Conservation (phyloP, 2,329 filamentous ascomycete species). For the Amauroascus verrucosus region DNA sequence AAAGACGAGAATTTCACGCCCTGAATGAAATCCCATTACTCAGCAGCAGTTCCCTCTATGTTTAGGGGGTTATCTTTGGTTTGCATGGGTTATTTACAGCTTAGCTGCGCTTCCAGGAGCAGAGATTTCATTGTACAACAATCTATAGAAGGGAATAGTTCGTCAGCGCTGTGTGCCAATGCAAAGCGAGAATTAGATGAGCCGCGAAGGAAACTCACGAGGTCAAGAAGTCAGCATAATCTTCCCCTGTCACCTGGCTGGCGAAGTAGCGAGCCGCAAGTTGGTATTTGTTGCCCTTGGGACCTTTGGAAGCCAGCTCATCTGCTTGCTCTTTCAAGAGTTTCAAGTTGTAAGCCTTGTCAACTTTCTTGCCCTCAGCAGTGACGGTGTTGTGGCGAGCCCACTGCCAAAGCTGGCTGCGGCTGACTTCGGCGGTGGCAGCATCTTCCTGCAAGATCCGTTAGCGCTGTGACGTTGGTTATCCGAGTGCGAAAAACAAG, state of each 20-base stretch:
- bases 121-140: conserved; percentile 83
- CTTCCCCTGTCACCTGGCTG: conserved; percentile 87
- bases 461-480: background rate
- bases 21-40: conserved; percentile 1
- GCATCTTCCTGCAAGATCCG: conserved; percentile 60
- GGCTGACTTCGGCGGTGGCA: conserved; percentile 89
- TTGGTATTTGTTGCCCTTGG: conserved; percentile 82
- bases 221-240: conserved; percentile 94
- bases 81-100: conserved; percentile 34
- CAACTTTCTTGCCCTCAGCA: conserved; percentile 79
- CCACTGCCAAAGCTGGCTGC: conserved; percentile 97
- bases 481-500: background rate
- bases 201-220: conserved; percentile 44
- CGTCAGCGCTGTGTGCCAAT: background rate
- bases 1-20: background rate
- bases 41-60: background rate
- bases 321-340: conserved; percentile 79
- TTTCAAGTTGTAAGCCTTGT: conserved; percentile 81
- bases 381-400: conserved; percentile 63
- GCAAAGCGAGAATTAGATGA: background rate
- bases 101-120: conserved; percentile 56
- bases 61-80: background rate
- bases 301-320: conserved; percentile 60
- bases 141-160: conserved; percentile 35
- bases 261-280: conserved; percentile 89